These are phyloP conservation scores for Amanita molliuscula DNA, from an alignment of 768 basidiomycete genomes.

Conservation along the genomic window DNA sequence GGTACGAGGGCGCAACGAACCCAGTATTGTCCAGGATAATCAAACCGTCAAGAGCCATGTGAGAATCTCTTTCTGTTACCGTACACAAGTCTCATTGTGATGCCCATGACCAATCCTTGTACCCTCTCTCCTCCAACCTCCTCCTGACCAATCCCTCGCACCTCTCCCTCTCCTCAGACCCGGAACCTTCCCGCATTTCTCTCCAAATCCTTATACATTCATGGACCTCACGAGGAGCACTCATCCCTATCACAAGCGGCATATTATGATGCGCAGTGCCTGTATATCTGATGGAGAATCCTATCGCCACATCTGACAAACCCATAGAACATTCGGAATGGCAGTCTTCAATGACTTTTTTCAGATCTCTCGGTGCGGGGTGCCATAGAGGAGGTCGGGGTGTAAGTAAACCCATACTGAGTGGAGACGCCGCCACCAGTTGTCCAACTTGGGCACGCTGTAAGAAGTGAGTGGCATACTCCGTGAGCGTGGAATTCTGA, in stretches of 20 bases:
- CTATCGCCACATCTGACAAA: slow-evolving; percentile 60
- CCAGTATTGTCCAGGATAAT: slow-evolving; percentile 70
- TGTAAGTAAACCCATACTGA: slow-evolving; percentile 77
- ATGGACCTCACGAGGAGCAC: slow-evolving; percentile 65
- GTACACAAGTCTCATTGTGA: slow-evolving; percentile 22
- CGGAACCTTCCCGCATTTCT: slow-evolving; percentile 32
- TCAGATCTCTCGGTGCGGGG: slow-evolving; percentile 51
- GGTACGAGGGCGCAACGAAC: slow-evolving; percentile 29
- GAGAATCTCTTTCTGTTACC: no score
- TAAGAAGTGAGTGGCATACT: slow-evolving; percentile 47
- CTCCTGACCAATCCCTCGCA: slow-evolving; percentile 33
- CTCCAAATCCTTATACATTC: slow-evolving; percentile 62
- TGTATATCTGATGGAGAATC: slow-evolving; percentile 51
- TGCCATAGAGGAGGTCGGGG: slow-evolving; percentile 57
- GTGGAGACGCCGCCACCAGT: slow-evolving; percentile 69
- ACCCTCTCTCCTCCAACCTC: slow-evolving; percentile 39
- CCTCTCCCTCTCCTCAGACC: slow-evolving; percentile 24
- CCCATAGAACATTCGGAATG: slow-evolving; percentile 30
- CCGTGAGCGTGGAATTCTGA: slow-evolving; percentile 53
- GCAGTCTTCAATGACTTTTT: slow-evolving; percentile 30
- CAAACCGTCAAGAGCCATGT: slow-evolving; percentile 73
- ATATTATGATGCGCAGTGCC: slow-evolving; percentile 27
- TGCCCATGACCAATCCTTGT: slow-evolving; percentile 65
- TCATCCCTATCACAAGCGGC: slow-evolving; percentile 67
- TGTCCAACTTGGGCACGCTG: slow-evolving; percentile 57